Conservation (phyloP, 805 yeast species). For the Diddensiella transvaalensis region DNA sequence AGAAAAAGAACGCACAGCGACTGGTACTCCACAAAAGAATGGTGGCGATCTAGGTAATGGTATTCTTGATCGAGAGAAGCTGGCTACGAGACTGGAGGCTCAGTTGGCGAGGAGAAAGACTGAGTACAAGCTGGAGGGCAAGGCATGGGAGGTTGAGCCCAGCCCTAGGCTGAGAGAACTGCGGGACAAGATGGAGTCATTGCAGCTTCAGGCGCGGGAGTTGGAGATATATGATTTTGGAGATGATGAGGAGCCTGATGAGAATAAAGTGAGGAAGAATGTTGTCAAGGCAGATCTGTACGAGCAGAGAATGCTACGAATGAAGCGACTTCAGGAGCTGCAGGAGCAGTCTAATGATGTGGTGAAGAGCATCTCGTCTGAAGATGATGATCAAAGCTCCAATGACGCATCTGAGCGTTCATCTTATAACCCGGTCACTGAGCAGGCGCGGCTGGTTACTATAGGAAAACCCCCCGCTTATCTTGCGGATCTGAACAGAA, state of each 20-base stretch:
- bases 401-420: constrained; percentile 17
- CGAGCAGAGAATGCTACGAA: constrained; percentile 55
- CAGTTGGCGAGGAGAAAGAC: constrained; percentile 35
- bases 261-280: constrained; percentile 34
- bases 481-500: constrained; percentile 21
- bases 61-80: constrained; percentile 31
- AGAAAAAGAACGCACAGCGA: constrained; percentile 15
- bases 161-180: constrained; percentile 68
- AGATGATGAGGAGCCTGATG: constrained; percentile 56
- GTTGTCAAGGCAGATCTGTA: constrained; percentile 35
- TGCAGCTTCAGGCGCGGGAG: constrained; percentile 80
- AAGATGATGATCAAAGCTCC: constrained; percentile 1
- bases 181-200: constrained; percentile 78
- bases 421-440: constrained; percentile 22
- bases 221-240: constrained; percentile 82
- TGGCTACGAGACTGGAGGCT: constrained; percentile 32
- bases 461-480: constrained; percentile 8
- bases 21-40: constrained; percentile 5
- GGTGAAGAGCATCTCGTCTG: constrained; percentile 38
- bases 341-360: constrained; percentile 65
- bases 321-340: constrained; percentile 67
- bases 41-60: constrained; percentile 22
- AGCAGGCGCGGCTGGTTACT: constrained; percentile 24
- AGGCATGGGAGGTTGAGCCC: constrained; percentile 61
- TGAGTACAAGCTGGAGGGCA: constrained; percentile 38